Base-by-base conservation (phyloP, 129 eudicot genomes). In the Erigeron canadensis region DNA sequence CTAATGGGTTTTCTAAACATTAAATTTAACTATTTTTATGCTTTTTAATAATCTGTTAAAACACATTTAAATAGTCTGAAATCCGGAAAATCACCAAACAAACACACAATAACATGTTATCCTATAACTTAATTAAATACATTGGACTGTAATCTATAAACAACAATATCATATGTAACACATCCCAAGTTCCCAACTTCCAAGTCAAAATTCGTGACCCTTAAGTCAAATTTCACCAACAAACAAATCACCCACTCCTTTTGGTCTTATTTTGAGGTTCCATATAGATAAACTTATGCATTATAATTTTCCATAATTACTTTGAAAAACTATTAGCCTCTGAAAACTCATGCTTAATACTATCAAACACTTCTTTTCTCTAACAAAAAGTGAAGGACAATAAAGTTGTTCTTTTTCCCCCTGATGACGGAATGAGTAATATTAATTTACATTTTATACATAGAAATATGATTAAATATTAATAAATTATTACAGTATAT, bases 391-490 rank as follows among this genome's bases (percentile, higher is more conserved):
- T 7, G 7, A 63, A 63, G 41, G 69, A 63, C 69, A n/a, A 41
- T 41, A 70, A 70, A 70, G 75, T 11, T 39, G 54, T 18, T 65
- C 4, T 1, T 34, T 70, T 28, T 40, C 48, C 54, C 75, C 6
- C 47, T 70, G 42, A 68, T 48, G 72, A 68, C 72, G 72, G 72
- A 67, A 48, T 0, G 10, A 45, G 40, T 44, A 19, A 46, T 19
- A 12, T 22, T 44, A 59, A 9, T 59, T 28, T 28, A 28, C 34
- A 28, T 3, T 28, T 28, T 28, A 28, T 28, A 1, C 34, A 28
- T 28, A 28, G 1, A 28, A 28, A 28, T 28, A 28, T 28, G 34
- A 0, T 28, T 28, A 28, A 28, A 28, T 28, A 28, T 28, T 28
- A 1, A 28, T 28, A 28, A 3, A 1, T 28, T 48, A 45, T 2